Evolutionary conservation across 2,329 filamentous ascomycete species (phyloP), one percentile per base, ranked within the genome.

Genomic region (Scedosporium apiospermum): DNA sequence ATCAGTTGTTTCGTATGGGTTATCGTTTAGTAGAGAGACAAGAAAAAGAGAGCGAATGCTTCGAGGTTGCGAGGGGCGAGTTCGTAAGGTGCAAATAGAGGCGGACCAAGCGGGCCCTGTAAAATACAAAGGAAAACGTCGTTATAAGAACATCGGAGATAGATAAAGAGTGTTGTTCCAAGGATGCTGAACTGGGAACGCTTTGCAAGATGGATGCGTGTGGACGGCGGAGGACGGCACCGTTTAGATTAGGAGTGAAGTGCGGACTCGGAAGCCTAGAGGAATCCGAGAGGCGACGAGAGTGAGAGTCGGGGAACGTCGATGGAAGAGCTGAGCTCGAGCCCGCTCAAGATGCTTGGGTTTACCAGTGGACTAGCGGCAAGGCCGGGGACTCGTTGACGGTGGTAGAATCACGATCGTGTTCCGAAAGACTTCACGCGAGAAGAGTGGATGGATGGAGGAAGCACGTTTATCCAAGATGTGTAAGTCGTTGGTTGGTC

Each of bases 111-210:
- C 65, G 58, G 70, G 71, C 69, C 70, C 67, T 65, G 65, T 66
- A 69, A 69, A 68, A 66, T 38, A 67, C 68, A 74, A 71, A 67
- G 68, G 68, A 70, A 71, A 70, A 62, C 70, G 71, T 75, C 76
- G 76, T 78, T 78, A 78, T 73, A 67, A 72, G 70, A 71, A 77
- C 76, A 78, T 78, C 18, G 61, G 55, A 62, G 27, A 53, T 49
- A 57, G 26, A 44, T 16, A 57, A 51, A 61, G 41, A 21, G 51
- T 21, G 51, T 57, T 26, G 51, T 26, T 51, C 21, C 26, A 49
- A 55, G 51, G 49, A 23, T n/a, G 30, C 30, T 41, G 49, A 57
- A 46, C 34, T 38, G 16, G 51, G 12, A 27, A 55, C 44, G 16
- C 44, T n/a, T n/a, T n/a, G 21, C 44, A 18, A 49, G 44, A 16